Percentiles rank a stretch among this genome's conserved stretches.
Evolutionary conservation across 2,329 filamentous ascomycete genomes (phyloP).

Genomic region (Paecilomyces niveus): DNA sequence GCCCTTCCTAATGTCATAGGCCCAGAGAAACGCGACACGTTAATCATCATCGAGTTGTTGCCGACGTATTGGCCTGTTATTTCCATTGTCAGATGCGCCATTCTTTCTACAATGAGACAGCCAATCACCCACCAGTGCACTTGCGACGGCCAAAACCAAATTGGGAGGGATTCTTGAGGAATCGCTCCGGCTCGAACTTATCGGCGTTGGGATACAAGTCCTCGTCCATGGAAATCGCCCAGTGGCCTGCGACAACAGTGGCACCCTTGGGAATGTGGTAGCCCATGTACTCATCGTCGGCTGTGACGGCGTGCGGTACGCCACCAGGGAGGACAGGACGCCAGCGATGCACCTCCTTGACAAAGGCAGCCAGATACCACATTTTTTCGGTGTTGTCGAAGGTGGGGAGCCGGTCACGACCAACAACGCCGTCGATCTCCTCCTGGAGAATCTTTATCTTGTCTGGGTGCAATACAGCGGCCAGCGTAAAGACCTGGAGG

Average conservation of each 20-base stretch:
- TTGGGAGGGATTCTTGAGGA: slow-evolving; percentile 13
- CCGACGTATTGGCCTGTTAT: too few relatives aligned
- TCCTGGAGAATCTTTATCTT: slow-evolving; percentile 29
- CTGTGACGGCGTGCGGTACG: slow-evolving; percentile 38
- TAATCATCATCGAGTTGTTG: too few relatives aligned
- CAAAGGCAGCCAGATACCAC: slow-evolving; percentile 22
- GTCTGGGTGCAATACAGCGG: slow-evolving; percentile 23
- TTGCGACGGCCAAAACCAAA: too few relatives aligned
- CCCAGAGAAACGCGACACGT: too few relatives aligned
- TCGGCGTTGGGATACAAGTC: slow-evolving; percentile 30
- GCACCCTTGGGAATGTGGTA: slow-evolving; percentile 43
- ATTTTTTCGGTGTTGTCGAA: slow-evolving; percentile 19
- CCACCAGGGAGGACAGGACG: slow-evolving; percentile 35
- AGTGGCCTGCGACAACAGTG: slow-evolving; percentile 35
- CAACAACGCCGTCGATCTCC: slow-evolving; percentile 24
- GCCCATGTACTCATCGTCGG: slow-evolving; percentile 40
- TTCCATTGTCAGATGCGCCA: too few relatives aligned
- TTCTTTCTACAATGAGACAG: too few relatives aligned
- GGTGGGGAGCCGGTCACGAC: slow-evolving; percentile 18
- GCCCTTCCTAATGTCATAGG: too few relatives aligned
- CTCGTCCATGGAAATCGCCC: slow-evolving; percentile 35
- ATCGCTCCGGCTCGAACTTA: slow-evolving; percentile 30
- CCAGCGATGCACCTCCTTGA: slow-evolving; percentile 26
- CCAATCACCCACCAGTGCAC: too few relatives aligned
- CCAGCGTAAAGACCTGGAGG: slow-evolving; percentile 40